These are phyloP conservation scores for Mollisia scopiformis DNA, from an alignment of 2,329 filamentous ascomycete species.

Conservation along the genomic window DNA sequence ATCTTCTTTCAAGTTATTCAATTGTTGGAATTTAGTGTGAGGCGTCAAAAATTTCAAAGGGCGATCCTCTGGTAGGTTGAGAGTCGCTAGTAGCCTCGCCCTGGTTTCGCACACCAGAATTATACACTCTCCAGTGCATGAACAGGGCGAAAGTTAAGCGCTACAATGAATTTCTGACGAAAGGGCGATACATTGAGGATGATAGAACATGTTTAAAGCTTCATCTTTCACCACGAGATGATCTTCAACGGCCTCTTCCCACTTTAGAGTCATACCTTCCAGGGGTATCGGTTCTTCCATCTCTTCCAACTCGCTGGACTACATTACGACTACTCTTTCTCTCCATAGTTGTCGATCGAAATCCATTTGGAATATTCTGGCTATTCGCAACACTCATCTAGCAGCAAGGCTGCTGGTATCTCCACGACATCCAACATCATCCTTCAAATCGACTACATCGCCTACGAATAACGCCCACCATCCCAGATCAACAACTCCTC, in stretches of 20 bases:
- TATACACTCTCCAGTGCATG: neutral
- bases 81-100: neutral
- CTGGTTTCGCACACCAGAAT: neutral
- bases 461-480: neutral
- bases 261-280: neutral
- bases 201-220: neutral
- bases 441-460: neutral
- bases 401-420: neutral
- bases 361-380: neutral
- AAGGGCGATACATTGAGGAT: neutral
- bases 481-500: neutral
- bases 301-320: neutral
- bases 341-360: neutral
- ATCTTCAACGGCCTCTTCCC: neutral
- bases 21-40: neutral
- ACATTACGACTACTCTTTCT: neutral
- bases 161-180: neutral
- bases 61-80: constrained; percentile 1
- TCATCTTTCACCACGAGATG: neutral
- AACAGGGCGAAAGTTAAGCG: neutral
- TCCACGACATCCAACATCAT: no score
- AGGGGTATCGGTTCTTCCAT: neutral
- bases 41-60: neutral
- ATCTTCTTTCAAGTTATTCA: neutral
- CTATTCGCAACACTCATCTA: neutral